A percentile compares a stretch with the other conserved stretches of the same genome.
These are phyloP conservation scores for Trichoderma atrobrunneum DNA, from an alignment of 2,329 filamentous ascomycete species.

Conservation along the genomic window DNA sequence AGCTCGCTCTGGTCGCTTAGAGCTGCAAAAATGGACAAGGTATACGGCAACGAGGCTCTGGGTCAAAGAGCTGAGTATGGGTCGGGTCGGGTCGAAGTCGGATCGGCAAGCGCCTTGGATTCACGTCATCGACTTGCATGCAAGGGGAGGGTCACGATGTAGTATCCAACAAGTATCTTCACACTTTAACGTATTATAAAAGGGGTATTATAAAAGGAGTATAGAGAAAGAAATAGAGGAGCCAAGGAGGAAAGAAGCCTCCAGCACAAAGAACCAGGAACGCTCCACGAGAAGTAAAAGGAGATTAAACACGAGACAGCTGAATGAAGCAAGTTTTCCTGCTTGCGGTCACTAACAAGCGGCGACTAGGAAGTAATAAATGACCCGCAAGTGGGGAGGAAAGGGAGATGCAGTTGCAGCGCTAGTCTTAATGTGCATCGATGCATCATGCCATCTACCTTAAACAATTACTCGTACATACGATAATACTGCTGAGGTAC, in stretches of 20 bases:
- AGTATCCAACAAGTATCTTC: background rate
- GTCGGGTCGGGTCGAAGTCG: background rate
- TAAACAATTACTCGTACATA: no score
- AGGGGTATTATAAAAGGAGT: background rate
- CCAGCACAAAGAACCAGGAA: background rate
- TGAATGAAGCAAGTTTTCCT: conserved; percentile 12
- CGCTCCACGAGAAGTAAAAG: conserved; percentile 8
- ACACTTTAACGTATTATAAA: background rate
- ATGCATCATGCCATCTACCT: background rate
- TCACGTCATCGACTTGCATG: background rate
- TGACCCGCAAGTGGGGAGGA: conserved; percentile 3
- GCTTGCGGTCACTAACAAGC: background rate
- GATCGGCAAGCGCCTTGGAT: background rate
- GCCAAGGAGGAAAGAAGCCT: background rate
- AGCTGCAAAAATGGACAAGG: background rate
- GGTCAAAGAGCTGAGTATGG: background rate
- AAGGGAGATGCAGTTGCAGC: background rate
- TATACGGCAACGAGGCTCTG: background rate
- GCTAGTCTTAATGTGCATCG: background rate
- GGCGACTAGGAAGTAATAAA: conserved; percentile 1
- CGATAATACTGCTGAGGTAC: background rate
- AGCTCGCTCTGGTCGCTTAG: conserved; percentile 11
- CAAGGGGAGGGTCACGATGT: background rate
- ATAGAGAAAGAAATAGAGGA: background rate
- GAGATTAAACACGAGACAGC: background rate